Percentiles rank a stretch among this genome's conserved stretches.
phyloP scores from a whole-genome alignment of 495 filamentous ascomycete genomes.

The Xylaria sp. region DNA sequence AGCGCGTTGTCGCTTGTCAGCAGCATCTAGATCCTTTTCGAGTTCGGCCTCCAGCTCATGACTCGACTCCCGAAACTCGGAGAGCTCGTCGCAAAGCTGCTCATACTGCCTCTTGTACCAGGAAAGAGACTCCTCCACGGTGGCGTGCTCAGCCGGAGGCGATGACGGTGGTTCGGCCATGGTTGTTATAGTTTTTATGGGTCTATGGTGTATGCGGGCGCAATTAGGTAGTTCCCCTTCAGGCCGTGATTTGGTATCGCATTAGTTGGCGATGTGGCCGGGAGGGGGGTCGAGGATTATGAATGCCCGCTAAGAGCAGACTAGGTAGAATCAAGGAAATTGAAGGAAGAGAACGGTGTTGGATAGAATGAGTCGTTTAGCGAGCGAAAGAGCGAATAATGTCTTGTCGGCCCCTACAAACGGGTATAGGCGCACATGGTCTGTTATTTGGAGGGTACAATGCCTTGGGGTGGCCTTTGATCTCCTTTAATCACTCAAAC shows the following conservation, averaged over 20 bases:
- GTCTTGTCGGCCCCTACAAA: conserved; percentile 18
- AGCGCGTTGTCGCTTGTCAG: conserved; percentile 87
- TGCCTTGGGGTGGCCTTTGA: background rate
- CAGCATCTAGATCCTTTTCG: conserved; percentile 94
- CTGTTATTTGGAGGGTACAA: background rate
- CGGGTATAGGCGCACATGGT: conserved; percentile 21
- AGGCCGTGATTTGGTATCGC: conserved; percentile 12
- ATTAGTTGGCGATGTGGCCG: conserved; percentile 9
- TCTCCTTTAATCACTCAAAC: background rate
- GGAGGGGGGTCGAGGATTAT: background rate
- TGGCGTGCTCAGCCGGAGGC: conserved; percentile 63
- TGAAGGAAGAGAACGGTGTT: conserved; percentile 3
- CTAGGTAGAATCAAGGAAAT: conserved; percentile 11
- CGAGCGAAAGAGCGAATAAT: conserved; percentile 18
- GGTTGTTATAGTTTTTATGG: conserved; percentile 27
- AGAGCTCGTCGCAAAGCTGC: conserved; percentile 85
- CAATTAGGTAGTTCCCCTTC: conserved; percentile 16
- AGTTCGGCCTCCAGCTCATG: conserved; percentile 93
- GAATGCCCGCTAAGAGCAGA: conserved; percentile 13
- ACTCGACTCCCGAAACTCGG: conserved; percentile 93
- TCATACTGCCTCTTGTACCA: conserved; percentile 98
- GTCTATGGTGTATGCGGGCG: conserved; percentile 1
- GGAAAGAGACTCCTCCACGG: conserved; percentile 73
- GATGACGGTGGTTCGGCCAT: conserved; percentile 72
- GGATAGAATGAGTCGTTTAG: background rate